Conservation (phyloP, 192 early-diverging fungal species). For the Backusella morwellensis region DNA sequence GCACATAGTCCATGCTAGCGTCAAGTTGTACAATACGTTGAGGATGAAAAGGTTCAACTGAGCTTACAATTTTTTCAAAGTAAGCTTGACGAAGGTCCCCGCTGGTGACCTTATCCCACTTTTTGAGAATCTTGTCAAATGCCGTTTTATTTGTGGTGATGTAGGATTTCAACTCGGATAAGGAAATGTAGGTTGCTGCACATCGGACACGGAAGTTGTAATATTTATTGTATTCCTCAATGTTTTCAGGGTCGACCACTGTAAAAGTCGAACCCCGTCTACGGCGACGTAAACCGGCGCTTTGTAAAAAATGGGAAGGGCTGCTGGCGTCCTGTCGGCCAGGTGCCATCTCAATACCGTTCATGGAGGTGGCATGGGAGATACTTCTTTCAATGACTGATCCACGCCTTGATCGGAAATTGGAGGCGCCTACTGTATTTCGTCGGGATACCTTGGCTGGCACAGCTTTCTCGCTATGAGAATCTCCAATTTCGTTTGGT, state of each 20-base stretch:
- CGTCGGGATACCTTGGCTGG: not conserved
- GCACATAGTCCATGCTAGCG: slow-evolving; percentile 39
- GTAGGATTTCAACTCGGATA: slow-evolving; percentile 79
- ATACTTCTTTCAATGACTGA: not conserved
- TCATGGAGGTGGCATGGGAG: not conserved
- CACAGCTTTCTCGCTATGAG: not conserved
- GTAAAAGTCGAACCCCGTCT: not conserved
- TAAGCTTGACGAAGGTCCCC: slow-evolving; percentile 36
- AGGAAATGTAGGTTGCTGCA: slow-evolving; percentile 41
- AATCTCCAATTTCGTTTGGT: not conserved
- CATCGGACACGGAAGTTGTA: slow-evolving; percentile 24
- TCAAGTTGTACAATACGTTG: slow-evolving; percentile 41
- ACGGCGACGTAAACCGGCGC: not conserved
- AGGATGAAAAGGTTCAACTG: slow-evolving; percentile 47
- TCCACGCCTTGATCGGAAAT: not conserved
- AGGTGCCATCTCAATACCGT: not conserved
- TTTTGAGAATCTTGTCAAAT: slow-evolving; percentile 89
- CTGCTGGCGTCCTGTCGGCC: too few species aligned
- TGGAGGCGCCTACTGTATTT: not conserved
- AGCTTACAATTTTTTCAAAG: slow-evolving; percentile 47
- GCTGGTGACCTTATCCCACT: slow-evolving; percentile 86
- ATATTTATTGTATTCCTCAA: slow-evolving; percentile 14
- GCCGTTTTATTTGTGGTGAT: slow-evolving; percentile 81
- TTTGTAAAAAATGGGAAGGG: not conserved
- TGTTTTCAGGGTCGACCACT: not conserved